Base-by-base conservation (phyloP, 345 rosid genomes). In the Populus nigra region DNA sequence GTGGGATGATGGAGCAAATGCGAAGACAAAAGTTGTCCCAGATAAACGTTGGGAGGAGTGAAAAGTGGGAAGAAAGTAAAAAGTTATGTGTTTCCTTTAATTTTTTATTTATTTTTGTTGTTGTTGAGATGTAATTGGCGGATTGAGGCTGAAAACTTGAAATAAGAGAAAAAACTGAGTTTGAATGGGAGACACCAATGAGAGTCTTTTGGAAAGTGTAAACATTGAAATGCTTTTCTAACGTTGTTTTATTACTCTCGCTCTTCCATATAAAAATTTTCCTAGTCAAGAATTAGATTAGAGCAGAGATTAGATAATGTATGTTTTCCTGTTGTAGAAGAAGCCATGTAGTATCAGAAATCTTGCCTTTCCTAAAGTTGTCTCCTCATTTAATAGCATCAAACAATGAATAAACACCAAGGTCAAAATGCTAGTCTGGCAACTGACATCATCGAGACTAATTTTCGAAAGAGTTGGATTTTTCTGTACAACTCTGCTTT, bases 91-190 rank as follows among this genome's bases (percentile, higher is more conserved):
- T 10, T 49, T 59, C 1, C 39, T 35, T 20, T 25, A 22, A 63
- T 41, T 15, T 7, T 20, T 11, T 15, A 73, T 73, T 74, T 9
- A 9, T 41, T 41, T 41, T 2, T 41, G 45, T 41, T 41, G 45
- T 10, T 41, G 45, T 10, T 10, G 45, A 41, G 15, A 2, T 41
- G 3, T 73, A 50, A 73, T 70, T 73, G 53, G 49, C 71, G 13
- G 9, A 77, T 75, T 49, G 84, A 72, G 41, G 73, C 53, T 78
- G 79, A 76, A 76, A 36, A 79, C 77, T 75, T 73, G 86, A 71
- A 88, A 86, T 76, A 72, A 83, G 87, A 73, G 84, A 78, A 83
- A 82, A 63, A 72, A 23, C 69, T 4, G 49, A 68, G 65, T 17
- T 41, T n/a, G 17, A 31, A 63, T 17, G 59, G 27, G 55, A 57